Percentiles rank a stretch among this genome's conserved stretches.
phyloP scores from a whole-genome alignment of 2,329 filamentous ascomycete species.

The Penicillium sp. region DNA sequence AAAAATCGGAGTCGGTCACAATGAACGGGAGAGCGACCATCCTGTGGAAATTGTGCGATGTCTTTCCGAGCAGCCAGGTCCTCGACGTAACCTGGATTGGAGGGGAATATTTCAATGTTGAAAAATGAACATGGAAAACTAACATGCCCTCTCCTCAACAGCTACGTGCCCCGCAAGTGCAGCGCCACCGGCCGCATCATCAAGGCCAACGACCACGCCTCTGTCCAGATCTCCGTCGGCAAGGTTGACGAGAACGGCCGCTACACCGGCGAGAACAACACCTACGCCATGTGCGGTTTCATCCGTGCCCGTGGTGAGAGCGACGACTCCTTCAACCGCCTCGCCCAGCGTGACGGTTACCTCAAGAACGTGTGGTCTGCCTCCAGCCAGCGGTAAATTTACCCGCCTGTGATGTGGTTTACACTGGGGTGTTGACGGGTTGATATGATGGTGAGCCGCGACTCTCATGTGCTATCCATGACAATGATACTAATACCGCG shows the following conservation, averaged over 20 bases:
- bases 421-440: conserved; percentile 29
- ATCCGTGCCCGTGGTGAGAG: conserved; percentile 97
- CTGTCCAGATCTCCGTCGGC: conserved; percentile 92
- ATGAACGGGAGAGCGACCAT: neutral
- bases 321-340: conserved; percentile 93
- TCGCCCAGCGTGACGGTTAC: conserved; percentile 93
- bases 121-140: conserved; percentile 10
- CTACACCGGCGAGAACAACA: conserved; percentile 94
- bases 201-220: conserved; percentile 99
- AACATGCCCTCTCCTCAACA: conserved; percentile 39
- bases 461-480: neutral
- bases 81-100: conserved; percentile 5
- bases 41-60: neutral
- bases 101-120: conserved; percentile 3
- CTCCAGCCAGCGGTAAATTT: conserved; percentile 53
- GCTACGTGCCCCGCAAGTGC: conserved; percentile 99
- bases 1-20: neutral
- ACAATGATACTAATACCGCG: neutral
- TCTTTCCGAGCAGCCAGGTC: conserved; percentile 5
- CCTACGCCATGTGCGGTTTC: conserved; percentile 96
- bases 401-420: conserved; percentile 19
- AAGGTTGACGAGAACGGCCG: conserved; percentile 99
- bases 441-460: conserved; percentile 28
- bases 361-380: conserved; percentile 96
- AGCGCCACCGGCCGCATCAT: conserved; percentile 99